Evolutionary conservation across 208 protist genomes (phyloP).

Genomic region (Phytomonas francai): DNA sequence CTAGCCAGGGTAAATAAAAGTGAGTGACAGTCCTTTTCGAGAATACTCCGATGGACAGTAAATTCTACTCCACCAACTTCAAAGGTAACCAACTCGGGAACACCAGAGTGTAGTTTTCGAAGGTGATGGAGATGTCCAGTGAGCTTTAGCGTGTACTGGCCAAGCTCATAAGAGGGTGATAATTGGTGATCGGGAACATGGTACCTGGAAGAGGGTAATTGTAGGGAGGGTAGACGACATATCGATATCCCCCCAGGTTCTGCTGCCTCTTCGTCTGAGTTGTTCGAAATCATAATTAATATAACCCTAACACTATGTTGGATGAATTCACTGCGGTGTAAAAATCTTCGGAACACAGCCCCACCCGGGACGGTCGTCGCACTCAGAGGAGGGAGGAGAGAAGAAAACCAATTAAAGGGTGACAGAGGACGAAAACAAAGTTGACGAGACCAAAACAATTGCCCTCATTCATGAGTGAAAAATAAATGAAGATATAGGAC

Average conservation of each 20-base stretch:
- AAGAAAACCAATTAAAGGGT: too few relatives aligned
- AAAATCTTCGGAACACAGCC: too few relatives aligned
- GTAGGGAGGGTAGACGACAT: neutral
- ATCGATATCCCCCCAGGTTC: neutral
- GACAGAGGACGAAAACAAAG: too few relatives aligned
- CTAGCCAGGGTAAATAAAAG: slow-evolving; percentile 43
- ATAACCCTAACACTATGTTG: neutral
- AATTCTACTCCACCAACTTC: slow-evolving; percentile 35
- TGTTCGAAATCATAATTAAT: neutral
- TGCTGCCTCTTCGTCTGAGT: slow-evolving; percentile 6
- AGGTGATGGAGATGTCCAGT: neutral
- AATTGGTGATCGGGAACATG: neutral
- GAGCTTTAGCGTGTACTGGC: neutral
- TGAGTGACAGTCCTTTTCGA: slow-evolving; percentile 56
- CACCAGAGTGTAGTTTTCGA: slow-evolving; percentile 5
- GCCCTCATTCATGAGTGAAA: too few relatives aligned
- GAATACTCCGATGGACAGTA: slow-evolving; percentile 20
- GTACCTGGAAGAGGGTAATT: neutral
- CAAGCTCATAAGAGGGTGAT: neutral
- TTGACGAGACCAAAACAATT: too few relatives aligned
- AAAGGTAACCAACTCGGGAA: slow-evolving; percentile 46
- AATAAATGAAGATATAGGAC: too few relatives aligned
- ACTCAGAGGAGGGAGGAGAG: too few relatives aligned
- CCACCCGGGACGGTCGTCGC: too few relatives aligned
- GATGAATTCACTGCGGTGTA: too few relatives aligned